A percentile compares a stretch with the other conserved stretches of the same genome.
Evolutionary conservation across 176 grass and related monocot genomes (phyloP).

Genomic region (Ampelocalamus luodianensis): DNA sequence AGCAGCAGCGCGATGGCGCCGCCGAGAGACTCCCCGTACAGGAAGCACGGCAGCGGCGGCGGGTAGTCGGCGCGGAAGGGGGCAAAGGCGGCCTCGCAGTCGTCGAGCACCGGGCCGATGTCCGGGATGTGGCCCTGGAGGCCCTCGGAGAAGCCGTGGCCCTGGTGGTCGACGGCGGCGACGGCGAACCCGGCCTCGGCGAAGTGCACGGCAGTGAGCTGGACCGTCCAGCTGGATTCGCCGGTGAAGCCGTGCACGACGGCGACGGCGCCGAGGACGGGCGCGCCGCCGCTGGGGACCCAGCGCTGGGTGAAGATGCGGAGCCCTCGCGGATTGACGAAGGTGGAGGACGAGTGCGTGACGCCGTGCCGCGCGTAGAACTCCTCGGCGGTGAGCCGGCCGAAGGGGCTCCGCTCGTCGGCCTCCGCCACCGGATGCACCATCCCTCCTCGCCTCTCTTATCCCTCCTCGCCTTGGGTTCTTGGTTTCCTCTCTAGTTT

Average conservation of each 20-base stretch:
- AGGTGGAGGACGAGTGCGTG: conserved; percentile 68
- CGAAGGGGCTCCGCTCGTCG: conserved; percentile 71
- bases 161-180: conserved; percentile 76
- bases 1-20: conserved; percentile 79
- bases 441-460: background rate
- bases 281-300: conserved; percentile 32
- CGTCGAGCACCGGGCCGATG: conserved; percentile 66
- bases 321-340: conserved; percentile 70
- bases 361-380: conserved; percentile 81
- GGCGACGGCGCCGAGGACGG: conserved; percentile 60
- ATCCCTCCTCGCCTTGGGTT: background rate
- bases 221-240: conserved; percentile 69
- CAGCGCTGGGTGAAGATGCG: conserved; percentile 86
- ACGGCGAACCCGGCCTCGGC: conserved; percentile 76
- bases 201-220: conserved; percentile 72
- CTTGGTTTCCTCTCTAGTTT: background rate
- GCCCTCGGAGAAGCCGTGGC: conserved; percentile 83
- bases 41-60: conserved; percentile 63
- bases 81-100: conserved; percentile 76
- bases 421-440: conserved; percentile 82
- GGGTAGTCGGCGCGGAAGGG: conserved; percentile 71
- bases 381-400: conserved; percentile 48
- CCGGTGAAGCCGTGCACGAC: conserved; percentile 83
- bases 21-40: conserved; percentile 82
- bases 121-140: conserved; percentile 66